Evolutionary conservation across 148 eudicot species (phyloP).

Genomic region (Camellia granthamiana): DNA sequence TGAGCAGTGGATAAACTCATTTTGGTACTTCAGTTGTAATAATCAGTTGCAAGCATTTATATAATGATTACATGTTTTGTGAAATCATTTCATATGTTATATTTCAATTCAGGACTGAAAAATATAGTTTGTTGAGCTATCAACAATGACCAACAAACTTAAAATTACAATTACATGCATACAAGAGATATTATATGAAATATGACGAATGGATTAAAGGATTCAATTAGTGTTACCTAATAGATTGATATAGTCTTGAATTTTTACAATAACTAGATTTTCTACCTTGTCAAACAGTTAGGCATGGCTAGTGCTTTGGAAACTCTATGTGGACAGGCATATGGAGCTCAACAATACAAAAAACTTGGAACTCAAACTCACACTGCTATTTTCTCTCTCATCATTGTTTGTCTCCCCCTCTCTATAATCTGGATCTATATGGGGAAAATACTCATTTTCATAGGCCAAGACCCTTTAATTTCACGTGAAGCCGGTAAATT

Average conservation of each 20-base stretch:
- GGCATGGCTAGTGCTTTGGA: slow-evolving; percentile 83
- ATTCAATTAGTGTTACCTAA: not conserved
- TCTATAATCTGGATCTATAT: slow-evolving; percentile 60
- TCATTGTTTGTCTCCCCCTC: slow-evolving; percentile 61
- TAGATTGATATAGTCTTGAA: not conserved
- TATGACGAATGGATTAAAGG: not conserved
- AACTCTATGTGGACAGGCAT: slow-evolving; percentile 85
- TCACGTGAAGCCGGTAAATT: slow-evolving; percentile 76
- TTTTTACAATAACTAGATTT: not conserved
- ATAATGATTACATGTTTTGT: not conserved
- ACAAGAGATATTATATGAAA: not conserved
- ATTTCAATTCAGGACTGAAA: not conserved
- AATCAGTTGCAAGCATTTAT: not conserved
- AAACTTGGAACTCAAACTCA: slow-evolving; percentile 78
- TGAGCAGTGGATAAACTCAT: too few relatives aligned
- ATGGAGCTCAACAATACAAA: slow-evolving; percentile 74
- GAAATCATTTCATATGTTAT: not conserved
- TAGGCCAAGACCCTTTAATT: slow-evolving; percentile 74
- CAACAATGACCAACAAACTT: not conserved
- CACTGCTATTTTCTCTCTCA: slow-evolving; percentile 69
- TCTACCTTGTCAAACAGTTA: slow-evolving; percentile 41
- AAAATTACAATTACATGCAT: not conserved
- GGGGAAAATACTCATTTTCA: slow-evolving; percentile 48
- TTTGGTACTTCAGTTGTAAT: not conserved
- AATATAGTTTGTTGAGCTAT: not conserved